phyloP scores from a whole-genome alignment of 306 rosid species.

The Vicia faba region DNA sequence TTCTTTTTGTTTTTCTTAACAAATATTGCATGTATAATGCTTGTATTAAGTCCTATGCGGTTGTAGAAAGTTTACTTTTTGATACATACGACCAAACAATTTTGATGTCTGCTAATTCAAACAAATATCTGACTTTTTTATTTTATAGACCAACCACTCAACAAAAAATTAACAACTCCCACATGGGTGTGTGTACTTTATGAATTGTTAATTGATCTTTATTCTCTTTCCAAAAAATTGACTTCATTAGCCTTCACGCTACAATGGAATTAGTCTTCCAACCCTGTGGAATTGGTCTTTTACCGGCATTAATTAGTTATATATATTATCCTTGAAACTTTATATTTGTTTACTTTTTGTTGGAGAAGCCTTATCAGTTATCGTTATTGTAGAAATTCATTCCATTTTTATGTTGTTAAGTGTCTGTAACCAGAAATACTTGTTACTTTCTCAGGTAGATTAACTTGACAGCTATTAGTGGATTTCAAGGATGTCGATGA shows the following conservation, averaged over 20 bases:
- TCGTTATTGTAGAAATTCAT: conserved; percentile 3
- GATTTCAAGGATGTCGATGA: conserved; percentile 49
- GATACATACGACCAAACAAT: background rate
- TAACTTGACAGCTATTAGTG: conserved; percentile 26
- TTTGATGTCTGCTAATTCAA: conserved; percentile 13
- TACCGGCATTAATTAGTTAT: background rate
- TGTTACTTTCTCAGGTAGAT: conserved; percentile 28
- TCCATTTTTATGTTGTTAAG: conserved; percentile 15
- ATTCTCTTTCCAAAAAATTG: background rate
- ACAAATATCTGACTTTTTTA: background rate
- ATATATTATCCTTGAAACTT: background rate
- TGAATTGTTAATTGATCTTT: background rate
- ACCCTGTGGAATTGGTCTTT: conserved; percentile 1
- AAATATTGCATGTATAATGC: background rate
- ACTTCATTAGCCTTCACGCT: too few species aligned
- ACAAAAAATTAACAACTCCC: too few species aligned
- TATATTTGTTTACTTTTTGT: background rate
- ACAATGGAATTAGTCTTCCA: conserved; percentile 10
- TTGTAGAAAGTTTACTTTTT: background rate
- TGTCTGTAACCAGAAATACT: conserved; percentile 9
- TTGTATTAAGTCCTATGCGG: background rate
- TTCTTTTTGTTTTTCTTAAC: background rate
- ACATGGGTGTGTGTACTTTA: background rate
- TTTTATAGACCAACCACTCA: background rate
- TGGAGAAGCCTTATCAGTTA: background rate